Base-by-base conservation (phyloP, 2,329 filamentous ascomycete genomes). In the Verticillium longisporum region DNA sequence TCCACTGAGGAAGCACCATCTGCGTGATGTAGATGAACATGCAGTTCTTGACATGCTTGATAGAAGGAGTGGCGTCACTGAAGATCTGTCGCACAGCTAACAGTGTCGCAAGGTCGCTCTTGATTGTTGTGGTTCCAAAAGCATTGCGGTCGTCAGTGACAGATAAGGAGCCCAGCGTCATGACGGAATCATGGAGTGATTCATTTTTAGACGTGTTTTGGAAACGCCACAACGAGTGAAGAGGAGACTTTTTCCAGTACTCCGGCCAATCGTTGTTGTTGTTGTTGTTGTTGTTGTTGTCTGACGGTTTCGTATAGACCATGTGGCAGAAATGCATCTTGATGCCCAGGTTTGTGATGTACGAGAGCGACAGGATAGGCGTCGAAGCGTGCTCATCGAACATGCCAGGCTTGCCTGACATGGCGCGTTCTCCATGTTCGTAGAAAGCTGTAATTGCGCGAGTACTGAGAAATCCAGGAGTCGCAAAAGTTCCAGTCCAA, bases 11-110 rank as follows among this genome's bases (percentile, higher is more conserved):
- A 9, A 33, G 13, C 21, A 58, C 31, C 6, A 32, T 10, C 37
- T 58, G 37, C 37, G 38, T 58, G 37, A 58, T n/a, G 56, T 45
- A 58, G 21, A 45, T 45, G 37, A 58, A 50, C 56, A 58, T 50
- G 56, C 36, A 45, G 26, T 45, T 36, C 37, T 58, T 58, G 56
- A 58, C 56, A 15, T 58, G 37, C 37, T 58, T 50, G 37, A 50
- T 32, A 13, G 56, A 45, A 18, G 56, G 36, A 13, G 32, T 26
- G 1, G 36, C 56, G 2, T 50, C 37, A 21, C 15, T 32, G n/a
- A n/a, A 58, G 10, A 50, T 38, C 56, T 45, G 56, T 10, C 21
- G 21, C 18, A 50, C 56, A 21, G 36, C 37, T 10, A 33, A 6
- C 21, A 58, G 37, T 13, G 56, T 58, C 21, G 36, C 36, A 6